These are phyloP conservation scores for Suillus variegatus DNA, from an alignment of 768 basidiomycete genomes.

Conservation along the genomic window DNA sequence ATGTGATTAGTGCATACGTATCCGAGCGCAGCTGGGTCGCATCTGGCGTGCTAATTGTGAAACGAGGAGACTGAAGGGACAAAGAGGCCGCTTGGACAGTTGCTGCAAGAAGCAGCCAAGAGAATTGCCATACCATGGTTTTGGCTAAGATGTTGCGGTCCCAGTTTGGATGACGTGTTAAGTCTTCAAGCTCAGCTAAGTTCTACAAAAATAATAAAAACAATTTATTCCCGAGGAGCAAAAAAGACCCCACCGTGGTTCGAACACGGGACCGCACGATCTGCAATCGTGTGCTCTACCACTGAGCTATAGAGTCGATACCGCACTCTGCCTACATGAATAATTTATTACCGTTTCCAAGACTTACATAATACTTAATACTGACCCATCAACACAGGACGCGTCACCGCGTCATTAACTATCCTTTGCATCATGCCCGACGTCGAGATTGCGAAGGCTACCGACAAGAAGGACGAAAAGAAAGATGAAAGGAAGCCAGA, in stretches of 20 bases:
- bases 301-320: slow-evolving; percentile 41
- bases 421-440: slow-evolving; percentile 49
- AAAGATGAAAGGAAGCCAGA: slow-evolving; percentile 37
- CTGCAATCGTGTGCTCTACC: slow-evolving; percentile 63
- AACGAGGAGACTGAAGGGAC: slow-evolving; percentile 61
- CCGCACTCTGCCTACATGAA: too few species aligned
- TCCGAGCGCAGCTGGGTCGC: slow-evolving; percentile 65
- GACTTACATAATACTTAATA: not conserved
- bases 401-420: slow-evolving; percentile 9
- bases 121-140: slow-evolving; percentile 24
- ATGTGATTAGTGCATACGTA: slow-evolving; percentile 47
- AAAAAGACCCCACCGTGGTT: slow-evolving; percentile 52
- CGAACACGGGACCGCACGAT: slow-evolving; percentile 60
- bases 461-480: slow-evolving; percentile 42
- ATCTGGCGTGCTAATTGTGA: slow-evolving; percentile 55
- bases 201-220: not conserved
- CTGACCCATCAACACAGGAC: not conserved
- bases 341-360: not conserved
- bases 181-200: not conserved
- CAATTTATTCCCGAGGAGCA: not conserved
- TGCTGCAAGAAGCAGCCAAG: slow-evolving; percentile 49
- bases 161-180: slow-evolving; percentile 18
- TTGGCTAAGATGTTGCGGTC: not conserved
- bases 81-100: slow-evolving; percentile 57
- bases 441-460: slow-evolving; percentile 65